Evolutionary conservation across 2,329 filamentous ascomycete species (phyloP).

Genomic region (Verticillium nubilum): DNA sequence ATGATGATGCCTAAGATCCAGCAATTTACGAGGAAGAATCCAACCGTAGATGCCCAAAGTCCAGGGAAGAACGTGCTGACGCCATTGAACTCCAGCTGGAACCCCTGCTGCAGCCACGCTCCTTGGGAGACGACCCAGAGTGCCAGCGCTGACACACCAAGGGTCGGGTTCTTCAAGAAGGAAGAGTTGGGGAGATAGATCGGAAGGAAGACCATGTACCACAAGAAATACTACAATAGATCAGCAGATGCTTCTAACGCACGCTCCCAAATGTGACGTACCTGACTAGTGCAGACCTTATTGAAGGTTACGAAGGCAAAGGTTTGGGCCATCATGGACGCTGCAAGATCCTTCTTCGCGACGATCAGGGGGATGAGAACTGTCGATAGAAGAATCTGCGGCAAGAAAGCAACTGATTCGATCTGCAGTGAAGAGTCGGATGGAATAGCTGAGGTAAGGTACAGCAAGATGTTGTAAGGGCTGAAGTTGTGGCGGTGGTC

Average conservation of each 20-base stretch:
- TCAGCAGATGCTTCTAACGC: conserved; percentile 7
- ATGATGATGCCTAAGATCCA: conserved; percentile 84
- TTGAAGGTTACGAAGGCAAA: conserved; percentile 98
- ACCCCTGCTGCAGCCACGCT: conserved; percentile 71
- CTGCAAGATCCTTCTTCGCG: conserved; percentile 75
- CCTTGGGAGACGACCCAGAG: conserved; percentile 76
- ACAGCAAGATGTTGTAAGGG: conserved; percentile 87
- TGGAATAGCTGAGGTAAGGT: conserved; percentile 67
- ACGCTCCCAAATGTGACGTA: conserved; percentile 33
- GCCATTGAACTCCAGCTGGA: conserved; percentile 73
- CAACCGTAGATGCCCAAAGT: conserved; percentile 68
- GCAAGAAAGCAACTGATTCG: conserved; percentile 82
- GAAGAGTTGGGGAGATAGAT: conserved; percentile 82
- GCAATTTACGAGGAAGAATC: conserved; percentile 80
- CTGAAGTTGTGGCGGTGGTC: conserved; percentile 99
- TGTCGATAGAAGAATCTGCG: conserved; percentile 77
- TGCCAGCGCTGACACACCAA: conserved; percentile 60
- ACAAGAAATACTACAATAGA: conserved; percentile 80
- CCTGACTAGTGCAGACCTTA: conserved; percentile 98
- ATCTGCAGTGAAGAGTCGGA: conserved; percentile 39
- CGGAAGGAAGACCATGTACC: conserved; percentile 92
- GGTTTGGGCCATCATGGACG: conserved; percentile 88
- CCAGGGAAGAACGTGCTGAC: conserved; percentile 79
- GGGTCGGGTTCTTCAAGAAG: conserved; percentile 51
- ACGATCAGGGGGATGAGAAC: conserved; percentile 69